phyloP scores from a whole-genome alignment of 495 filamentous ascomycete genomes.

The Penicillium lagena region DNA sequence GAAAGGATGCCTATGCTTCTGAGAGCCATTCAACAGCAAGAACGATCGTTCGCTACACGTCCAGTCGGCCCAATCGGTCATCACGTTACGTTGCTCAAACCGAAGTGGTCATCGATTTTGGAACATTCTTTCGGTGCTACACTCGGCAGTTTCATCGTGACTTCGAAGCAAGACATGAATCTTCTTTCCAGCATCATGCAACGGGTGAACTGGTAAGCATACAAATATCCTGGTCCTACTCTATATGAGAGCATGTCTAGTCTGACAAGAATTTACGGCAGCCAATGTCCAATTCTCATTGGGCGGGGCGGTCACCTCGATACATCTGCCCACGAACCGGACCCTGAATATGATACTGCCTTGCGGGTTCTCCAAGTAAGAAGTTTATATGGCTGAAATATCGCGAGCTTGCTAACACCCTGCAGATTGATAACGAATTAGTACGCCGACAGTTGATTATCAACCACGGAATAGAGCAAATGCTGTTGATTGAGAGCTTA shows the following conservation, averaged over 20 bases:
- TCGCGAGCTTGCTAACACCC: neutral
- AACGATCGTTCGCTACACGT: constrained; percentile 56
- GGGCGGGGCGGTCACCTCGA: constrained; percentile 52
- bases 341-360: constrained; percentile 63
- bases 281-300: constrained; percentile 60
- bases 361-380: constrained; percentile 65
- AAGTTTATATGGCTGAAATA: neutral
- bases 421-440: constrained; percentile 66
- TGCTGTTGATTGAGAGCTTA: constrained; percentile 64
- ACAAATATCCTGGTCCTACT: neutral
- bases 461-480: constrained; percentile 75
- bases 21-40: constrained; percentile 52
- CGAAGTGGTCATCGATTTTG: constrained; percentile 77
- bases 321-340: constrained; percentile 64
- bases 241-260: constrained; percentile 8
- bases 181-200: constrained; percentile 59
- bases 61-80: constrained; percentile 82
- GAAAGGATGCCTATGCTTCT: constrained; percentile 56
- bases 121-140: constrained; percentile 62
- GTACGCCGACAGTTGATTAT: constrained; percentile 81
- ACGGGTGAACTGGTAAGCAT: constrained; percentile 43
- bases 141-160: constrained; percentile 74
- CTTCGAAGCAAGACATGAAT: constrained; percentile 60
- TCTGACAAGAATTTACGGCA: constrained; percentile 11
- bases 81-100: constrained; percentile 66